A percentile compares a stretch with the other conserved stretches of the same genome.
phyloP scores from a whole-genome alignment of 2,329 filamentous ascomycete genomes.

The Daldinia sp. region DNA sequence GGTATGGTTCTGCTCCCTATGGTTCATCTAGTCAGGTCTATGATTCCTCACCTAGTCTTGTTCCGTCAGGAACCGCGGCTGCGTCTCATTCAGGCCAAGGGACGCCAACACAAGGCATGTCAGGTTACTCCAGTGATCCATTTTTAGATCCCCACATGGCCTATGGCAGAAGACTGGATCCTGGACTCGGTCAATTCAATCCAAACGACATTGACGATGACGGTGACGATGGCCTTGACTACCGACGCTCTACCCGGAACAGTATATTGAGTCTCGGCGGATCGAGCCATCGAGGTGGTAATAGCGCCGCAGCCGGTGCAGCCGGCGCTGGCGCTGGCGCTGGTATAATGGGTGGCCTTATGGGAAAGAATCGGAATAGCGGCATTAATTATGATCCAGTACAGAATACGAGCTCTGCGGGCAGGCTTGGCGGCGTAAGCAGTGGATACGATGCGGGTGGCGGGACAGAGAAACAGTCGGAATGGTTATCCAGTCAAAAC shows the following conservation, averaged over 20 bases:
- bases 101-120: constrained; percentile 64
- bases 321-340: constrained; percentile 59
- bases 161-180: constrained; percentile 60
- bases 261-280: constrained; percentile 71
- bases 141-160: constrained; percentile 69
- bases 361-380: constrained; percentile 53
- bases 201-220: constrained; percentile 87
- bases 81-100: constrained; percentile 50
- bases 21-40: constrained; percentile 40
- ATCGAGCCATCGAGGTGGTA: constrained; percentile 56
- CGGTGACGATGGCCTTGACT: constrained; percentile 83
- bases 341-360: constrained; percentile 57
- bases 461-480: constrained; percentile 69
- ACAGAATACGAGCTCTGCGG: constrained; percentile 48
- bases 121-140: constrained; percentile 72
- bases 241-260: constrained; percentile 62
- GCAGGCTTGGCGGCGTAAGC: constrained; percentile 52
- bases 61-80: constrained; percentile 54
- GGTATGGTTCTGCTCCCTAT: constrained; percentile 32
- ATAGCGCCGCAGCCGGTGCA: constrained; percentile 61
- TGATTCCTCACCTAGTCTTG: constrained; percentile 59
- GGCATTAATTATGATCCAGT: constrained; percentile 70
- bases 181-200: constrained; percentile 72
- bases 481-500: constrained; percentile 71
- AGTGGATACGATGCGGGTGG: constrained; percentile 53